phyloP scores from a whole-genome alignment of 495 filamentous ascomycete species.

The Oleoguttula mirabilis region DNA sequence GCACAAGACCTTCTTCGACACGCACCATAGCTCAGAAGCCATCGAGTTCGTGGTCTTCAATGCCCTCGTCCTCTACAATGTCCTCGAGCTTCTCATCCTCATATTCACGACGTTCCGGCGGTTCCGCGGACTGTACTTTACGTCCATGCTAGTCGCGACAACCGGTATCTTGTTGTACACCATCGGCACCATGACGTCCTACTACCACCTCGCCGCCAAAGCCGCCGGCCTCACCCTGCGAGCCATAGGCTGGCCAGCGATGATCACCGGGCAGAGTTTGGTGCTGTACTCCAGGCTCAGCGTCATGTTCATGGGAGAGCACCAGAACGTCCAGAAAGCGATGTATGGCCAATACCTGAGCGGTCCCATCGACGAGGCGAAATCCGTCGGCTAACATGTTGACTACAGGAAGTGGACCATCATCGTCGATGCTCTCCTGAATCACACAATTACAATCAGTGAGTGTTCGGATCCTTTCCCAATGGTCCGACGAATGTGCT shows the following conservation, averaged over 20 bases:
- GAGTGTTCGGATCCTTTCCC: not conserved
- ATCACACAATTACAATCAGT: slow-evolving; percentile 42
- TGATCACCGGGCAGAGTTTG: slow-evolving; percentile 55
- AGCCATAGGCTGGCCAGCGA: slow-evolving; percentile 46
- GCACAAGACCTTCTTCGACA: not conserved
- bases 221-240: slow-evolving; percentile 22
- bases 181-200: slow-evolving; percentile 50
- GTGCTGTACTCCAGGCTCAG: slow-evolving; percentile 60
- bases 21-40: not conserved
- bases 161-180: slow-evolving; percentile 47
- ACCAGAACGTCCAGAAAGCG: slow-evolving; percentile 20
- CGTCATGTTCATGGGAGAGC: slow-evolving; percentile 37
- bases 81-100: slow-evolving; percentile 32
- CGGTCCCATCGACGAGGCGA: too few relatives aligned
- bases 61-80: slow-evolving; percentile 35
- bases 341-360: too few relatives aligned
- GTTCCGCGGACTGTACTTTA: slow-evolving; percentile 34
- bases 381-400: too few relatives aligned
- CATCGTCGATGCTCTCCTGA: slow-evolving; percentile 39
- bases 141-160: slow-evolving; percentile 30
- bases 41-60: not conserved
- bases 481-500: not conserved
- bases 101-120: slow-evolving; percentile 33
- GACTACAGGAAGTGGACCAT: slow-evolving; percentile 45
- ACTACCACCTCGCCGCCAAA: slow-evolving; percentile 34